A percentile compares a stretch with the other conserved stretches of the same genome.
Conservation (phyloP, 768 basidiomycete species). For the Vararia minispora region DNA sequence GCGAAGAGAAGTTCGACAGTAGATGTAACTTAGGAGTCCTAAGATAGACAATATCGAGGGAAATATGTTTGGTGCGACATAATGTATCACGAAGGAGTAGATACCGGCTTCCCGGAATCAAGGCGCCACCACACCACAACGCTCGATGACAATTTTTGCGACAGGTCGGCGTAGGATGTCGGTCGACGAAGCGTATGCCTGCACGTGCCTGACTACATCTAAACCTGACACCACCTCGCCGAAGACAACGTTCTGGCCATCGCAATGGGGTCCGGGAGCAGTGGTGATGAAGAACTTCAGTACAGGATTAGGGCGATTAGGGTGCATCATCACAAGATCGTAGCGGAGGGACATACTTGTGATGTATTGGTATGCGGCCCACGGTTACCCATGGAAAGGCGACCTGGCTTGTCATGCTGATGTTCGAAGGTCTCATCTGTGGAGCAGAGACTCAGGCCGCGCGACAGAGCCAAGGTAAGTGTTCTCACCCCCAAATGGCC, state of each 20-base stretch:
- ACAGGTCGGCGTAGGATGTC: conserved; percentile 13
- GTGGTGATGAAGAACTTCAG: conserved; percentile 70
- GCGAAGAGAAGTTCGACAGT: too few species aligned
- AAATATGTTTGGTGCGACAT: too few species aligned
- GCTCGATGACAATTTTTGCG: conserved; percentile 10
- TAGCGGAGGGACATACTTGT: conserved; percentile 31
- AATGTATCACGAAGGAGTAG: too few species aligned
- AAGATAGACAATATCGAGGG: too few species aligned
- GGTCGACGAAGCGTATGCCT: conserved; percentile 21
- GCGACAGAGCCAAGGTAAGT: too few species aligned
- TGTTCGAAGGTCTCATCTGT: conserved; percentile 63
- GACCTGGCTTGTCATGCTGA: conserved; percentile 49
- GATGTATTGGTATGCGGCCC: conserved; percentile 76
- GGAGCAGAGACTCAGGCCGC: background rate
- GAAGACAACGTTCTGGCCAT: conserved; percentile 61
- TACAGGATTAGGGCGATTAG: background rate
- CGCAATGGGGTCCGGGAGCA: conserved; percentile 57
- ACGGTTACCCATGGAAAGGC: conserved; percentile 84
- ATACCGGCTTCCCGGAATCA: too few species aligned
- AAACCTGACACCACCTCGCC: conserved; percentile 57
- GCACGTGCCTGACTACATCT: conserved; percentile 53
- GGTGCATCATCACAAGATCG: background rate
- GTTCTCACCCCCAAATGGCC: conserved; percentile 63
- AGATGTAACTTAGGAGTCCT: too few species aligned
- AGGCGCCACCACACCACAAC: conserved; percentile 8